A percentile compares a stretch with the other conserved stretches of the same genome.
Conservation (phyloP, 164 flowering plant species). For the Saururus chinensis region DNA sequence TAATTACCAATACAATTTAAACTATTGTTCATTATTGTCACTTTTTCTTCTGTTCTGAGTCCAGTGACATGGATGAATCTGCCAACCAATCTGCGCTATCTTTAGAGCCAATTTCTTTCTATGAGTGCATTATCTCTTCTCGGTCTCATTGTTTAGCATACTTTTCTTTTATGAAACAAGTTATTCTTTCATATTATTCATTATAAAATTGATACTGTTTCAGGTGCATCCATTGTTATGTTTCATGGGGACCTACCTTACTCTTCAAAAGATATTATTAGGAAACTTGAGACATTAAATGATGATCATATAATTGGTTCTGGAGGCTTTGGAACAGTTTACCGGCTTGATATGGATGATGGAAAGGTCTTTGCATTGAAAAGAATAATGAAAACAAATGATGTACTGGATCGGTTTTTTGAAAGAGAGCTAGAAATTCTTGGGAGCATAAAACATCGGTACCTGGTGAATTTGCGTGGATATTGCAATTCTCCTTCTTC, state of each 20-base stretch:
- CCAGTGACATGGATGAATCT: neutral
- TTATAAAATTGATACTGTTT: conserved; percentile 11
- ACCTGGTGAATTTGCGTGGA: conserved; percentile 87
- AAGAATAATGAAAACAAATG: conserved; percentile 76
- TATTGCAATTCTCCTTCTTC: conserved; percentile 96
- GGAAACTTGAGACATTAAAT: conserved; percentile 69
- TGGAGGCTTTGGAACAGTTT: conserved; percentile 96
- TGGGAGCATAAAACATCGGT: conserved; percentile 91
- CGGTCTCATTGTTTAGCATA: neutral
- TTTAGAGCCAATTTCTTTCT: neutral
- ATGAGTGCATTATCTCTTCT: neutral
- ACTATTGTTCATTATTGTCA: neutral
- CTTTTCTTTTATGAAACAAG: too few species aligned
- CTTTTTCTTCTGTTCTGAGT: neutral
- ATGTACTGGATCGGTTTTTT: conserved; percentile 84
- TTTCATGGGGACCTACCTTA: conserved; percentile 98
- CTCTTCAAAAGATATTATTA: conserved; percentile 87
- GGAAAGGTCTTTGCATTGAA: conserved; percentile 90
- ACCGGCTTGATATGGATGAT: conserved; percentile 95
- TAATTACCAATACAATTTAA: neutral
- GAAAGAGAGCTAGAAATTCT: conserved; percentile 98
- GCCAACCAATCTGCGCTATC: too few species aligned
- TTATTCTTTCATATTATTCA: neutral
- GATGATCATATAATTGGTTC: conserved; percentile 84
- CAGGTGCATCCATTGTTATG: conserved; percentile 97